These are phyloP conservation scores for Eucalyptus regnans DNA, from an alignment of 345 rosid genomes.

Conservation along the genomic window DNA sequence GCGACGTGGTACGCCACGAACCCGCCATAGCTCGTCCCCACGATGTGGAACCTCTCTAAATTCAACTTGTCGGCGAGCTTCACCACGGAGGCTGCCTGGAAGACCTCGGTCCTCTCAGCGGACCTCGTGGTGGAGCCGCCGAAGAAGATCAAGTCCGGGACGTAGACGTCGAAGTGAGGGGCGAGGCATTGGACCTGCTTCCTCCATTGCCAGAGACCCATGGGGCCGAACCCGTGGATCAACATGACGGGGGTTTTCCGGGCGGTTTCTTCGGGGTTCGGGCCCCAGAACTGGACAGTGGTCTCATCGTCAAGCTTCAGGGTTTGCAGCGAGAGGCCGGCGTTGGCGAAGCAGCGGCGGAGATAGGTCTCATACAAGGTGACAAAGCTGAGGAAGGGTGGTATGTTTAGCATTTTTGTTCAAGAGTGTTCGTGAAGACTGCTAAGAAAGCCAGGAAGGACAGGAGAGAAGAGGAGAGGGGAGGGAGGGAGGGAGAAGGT, in stretches of 20 bases:
- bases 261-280: conserved; percentile 2
- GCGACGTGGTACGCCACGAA: conserved; percentile 83
- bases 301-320: conserved; percentile 34
- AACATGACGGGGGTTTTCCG: conserved; percentile 43
- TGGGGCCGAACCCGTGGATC: conserved; percentile 87
- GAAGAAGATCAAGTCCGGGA: conserved; percentile 77
- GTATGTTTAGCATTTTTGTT: not conserved
- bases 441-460: not conserved
- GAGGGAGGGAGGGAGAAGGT: not conserved
- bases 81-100: conserved; percentile 50
- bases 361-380: conserved; percentile 50
- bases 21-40: conserved; percentile 94
- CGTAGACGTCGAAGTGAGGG: conserved; percentile 35
- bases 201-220: conserved; percentile 77
- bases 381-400: conserved; percentile 46
- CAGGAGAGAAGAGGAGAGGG: not conserved
- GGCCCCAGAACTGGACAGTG: conserved; percentile 70
- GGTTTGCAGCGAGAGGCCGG: conserved; percentile 48
- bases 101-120: conserved; percentile 52
- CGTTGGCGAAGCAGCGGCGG: conserved; percentile 53
- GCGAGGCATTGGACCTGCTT: conserved; percentile 55
- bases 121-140: conserved; percentile 54
- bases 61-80: conserved; percentile 42
- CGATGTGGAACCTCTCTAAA: conserved; percentile 30
- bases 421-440: not conserved